Base-by-base conservation (phyloP, 2,329 filamentous ascomycete genomes). In the Pseudofabraea citricarpa region DNA sequence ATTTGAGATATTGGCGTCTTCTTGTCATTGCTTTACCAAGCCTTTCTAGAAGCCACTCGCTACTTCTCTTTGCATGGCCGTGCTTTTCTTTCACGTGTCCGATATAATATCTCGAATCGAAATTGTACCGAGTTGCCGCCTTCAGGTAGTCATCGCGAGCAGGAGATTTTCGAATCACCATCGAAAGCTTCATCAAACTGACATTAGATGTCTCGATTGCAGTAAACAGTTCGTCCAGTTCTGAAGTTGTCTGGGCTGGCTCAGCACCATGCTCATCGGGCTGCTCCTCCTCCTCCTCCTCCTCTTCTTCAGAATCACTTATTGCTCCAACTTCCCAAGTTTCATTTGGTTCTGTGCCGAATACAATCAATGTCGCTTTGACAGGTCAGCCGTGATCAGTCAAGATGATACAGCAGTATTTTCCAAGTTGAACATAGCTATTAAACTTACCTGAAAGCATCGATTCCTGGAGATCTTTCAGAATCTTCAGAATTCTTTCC, bases 21-120 rank as follows among this genome's bases (percentile, higher is more conserved):
- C 56, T 53, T 4, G 59, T 55, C 19, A 62, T 62, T 1, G 55
- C 54, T 16, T 53, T 56, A 1, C 61, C 61, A 5, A 64, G 50
- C 4, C 61, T 50, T 12, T 46, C 41, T 2, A 54, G 23, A 2
- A 62, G 36, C 52, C 51, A 57, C 23, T 49, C 48, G 9, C 20
- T 41, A 10, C 42, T 48, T 27, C 41, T 16, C 15, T 49, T 50
- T 2, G 44, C 37, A 13, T 40, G 37, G 13, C 50, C 46, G 40
- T 55, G 43, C 31, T 55, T 58, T 16, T 54, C 50, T 39, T 45
- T 46, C 2, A 57, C 53, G n/a, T 57, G 51, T 6, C 45, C 38
- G 15, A 57, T 53, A 31, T 56, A 52, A 8, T 20, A 48, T 10
- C 7, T 40, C 3, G 45, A 12, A 41, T 53, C 37, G 10, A 44